Evolutionary conservation across 2,329 filamentous ascomycete genomes (phyloP).

Genomic region (Scortechinia acanthostroma): DNA sequence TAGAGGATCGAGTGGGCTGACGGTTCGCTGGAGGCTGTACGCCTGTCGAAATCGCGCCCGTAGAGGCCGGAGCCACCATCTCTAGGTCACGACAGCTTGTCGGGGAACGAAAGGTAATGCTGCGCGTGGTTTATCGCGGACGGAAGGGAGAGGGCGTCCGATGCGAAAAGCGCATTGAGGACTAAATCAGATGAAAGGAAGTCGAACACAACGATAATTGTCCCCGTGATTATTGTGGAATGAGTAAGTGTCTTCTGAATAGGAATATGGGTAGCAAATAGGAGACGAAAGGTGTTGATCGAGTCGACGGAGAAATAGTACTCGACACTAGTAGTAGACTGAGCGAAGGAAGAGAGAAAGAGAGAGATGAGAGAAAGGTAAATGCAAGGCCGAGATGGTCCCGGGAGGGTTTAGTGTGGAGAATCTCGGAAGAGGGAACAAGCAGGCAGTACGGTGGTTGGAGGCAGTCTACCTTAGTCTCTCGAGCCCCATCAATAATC

Average conservation of each 20-base stretch:
- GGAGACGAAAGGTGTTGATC: too few species aligned
- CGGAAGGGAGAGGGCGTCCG: constrained; percentile 13
- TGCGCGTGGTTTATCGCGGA: constrained; percentile 13
- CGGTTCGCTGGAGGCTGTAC: constrained; percentile 16
- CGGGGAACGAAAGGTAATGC: constrained; percentile 7
- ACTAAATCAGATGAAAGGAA: too few species aligned
- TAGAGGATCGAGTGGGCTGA: constrained; percentile 26
- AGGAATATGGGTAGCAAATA: too few species aligned
- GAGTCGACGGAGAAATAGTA: too few species aligned
- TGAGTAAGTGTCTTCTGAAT: too few species aligned
- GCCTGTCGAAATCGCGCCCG: constrained; percentile 18
- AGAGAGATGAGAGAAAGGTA: too few species aligned
- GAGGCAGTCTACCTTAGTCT: too few species aligned
- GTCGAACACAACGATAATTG: too few species aligned
- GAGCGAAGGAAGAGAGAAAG: too few species aligned
- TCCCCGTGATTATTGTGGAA: too few species aligned
- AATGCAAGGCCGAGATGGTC: constrained; percentile 5
- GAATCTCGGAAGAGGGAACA: constrained; percentile 7
- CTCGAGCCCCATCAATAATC: too few species aligned
- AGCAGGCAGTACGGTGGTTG: constrained; percentile 8
- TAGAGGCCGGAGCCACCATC: constrained; percentile 34
- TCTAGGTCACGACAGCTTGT: constrained; percentile 9
- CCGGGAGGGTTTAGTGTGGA: constrained; percentile 8
- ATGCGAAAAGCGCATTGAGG: constrained; percentile 23
- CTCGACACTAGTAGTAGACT: too few species aligned